Conservation (phyloP, 257 asterid genomes). For the Solanum infundibuliforme region DNA sequence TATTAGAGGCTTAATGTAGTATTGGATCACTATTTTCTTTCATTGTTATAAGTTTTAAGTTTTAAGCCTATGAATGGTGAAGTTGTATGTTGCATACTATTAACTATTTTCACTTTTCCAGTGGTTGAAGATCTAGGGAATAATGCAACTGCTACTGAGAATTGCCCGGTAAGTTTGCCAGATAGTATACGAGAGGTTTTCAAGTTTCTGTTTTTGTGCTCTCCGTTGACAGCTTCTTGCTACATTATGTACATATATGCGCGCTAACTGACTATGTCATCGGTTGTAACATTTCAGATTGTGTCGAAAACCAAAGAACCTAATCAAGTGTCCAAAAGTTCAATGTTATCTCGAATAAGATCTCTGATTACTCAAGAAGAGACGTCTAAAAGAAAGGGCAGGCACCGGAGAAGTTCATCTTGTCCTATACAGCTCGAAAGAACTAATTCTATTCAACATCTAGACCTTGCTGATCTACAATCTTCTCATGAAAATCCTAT, state of each 20-base stretch:
- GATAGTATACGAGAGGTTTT: background rate
- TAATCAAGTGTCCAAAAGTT: conserved; percentile 32
- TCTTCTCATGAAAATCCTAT: background rate
- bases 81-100: background rate
- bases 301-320: conserved; percentile 16
- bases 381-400: conserved; percentile 28
- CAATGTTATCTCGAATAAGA: conserved; percentile 57
- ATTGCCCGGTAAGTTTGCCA: conserved; percentile 23
- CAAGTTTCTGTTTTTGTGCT: background rate
- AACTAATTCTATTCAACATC: conserved; percentile 7
- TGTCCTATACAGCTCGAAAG: conserved; percentile 10
- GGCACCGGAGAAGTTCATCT: conserved; percentile 58
- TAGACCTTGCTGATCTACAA: conserved; percentile 1
- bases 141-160: conserved; percentile 3
- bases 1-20: background rate
- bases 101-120: background rate
- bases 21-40: background rate
- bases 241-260: background rate
- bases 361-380: conserved; percentile 48
- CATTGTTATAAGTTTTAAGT: background rate
- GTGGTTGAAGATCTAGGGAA: conserved; percentile 26
- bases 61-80: background rate
- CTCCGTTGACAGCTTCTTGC: background rate
- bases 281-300: conserved; percentile 13
- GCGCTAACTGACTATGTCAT: background rate